Base-by-base conservation (phyloP, 2,329 filamentous ascomycete species). In the Karstenula rhodostoma region DNA sequence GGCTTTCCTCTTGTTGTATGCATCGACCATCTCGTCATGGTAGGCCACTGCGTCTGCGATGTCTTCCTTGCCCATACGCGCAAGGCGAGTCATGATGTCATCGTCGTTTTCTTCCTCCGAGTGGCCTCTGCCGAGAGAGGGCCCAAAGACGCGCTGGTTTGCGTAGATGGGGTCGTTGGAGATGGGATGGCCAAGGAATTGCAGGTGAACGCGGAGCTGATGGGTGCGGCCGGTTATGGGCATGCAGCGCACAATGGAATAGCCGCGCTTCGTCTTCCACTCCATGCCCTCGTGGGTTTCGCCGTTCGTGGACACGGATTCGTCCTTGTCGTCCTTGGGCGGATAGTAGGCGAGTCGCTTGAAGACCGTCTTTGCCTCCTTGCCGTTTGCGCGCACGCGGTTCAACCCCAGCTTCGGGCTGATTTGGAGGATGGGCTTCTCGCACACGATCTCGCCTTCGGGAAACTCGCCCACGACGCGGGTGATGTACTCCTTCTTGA, bases 151-250 rank as follows among this genome's bases (percentile, higher is more conserved):
- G 59, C 89, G 89, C 73, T 92, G 89, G 75, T 99, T 99, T 70
- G 92, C 93, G 77, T 99, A 99, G 69, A 99, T 98, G 8, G 95
- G 95, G 74, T 99, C 95, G 77, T 99, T 99, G 65, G 93, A 89
- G 68, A 99, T 98, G 1, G 95, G 95, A 74, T 98, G 91, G 1
- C 95, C 95, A 3, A 99, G 83, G 77, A 92, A 96, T 75, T 99
- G 95, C 17, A 99, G 84, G 73, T 99, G 95, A 19, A 99, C 95
- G 35, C 95, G 89, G 51, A 99, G 86, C 77, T 99, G 95, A 73
- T 99, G 95, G 13, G 95, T 99, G 53, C 95, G 87, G 0, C 95
- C 95, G 0, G 95, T 99, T 29, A 98, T 87, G 0, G 95, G 95
- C 59, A 96, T 86, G 76, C 95, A 98, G 68, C 95, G 90, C 17